phyloP scores from a whole-genome alignment of 2,329 filamentous ascomycete genomes.

The Pseudophaeomoniella oleicola region DNA sequence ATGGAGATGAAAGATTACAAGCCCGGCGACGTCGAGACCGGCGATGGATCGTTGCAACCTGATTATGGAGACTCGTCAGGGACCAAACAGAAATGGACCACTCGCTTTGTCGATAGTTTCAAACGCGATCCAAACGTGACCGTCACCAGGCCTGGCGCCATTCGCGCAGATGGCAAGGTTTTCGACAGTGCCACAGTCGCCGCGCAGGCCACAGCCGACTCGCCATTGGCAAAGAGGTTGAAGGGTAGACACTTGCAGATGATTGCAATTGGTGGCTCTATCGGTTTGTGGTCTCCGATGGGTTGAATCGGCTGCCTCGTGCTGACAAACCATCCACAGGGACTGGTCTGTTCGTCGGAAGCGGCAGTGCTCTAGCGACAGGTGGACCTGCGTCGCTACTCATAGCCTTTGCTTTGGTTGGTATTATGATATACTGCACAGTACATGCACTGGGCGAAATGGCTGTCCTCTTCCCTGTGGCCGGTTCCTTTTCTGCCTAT shows the following conservation, averaged over 20 bases:
- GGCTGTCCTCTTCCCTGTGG: constrained; percentile 77
- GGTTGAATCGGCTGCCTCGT: too few species aligned
- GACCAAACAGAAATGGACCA: constrained; percentile 6
- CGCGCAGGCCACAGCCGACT: constrained; percentile 13
- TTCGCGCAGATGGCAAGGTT: constrained; percentile 4
- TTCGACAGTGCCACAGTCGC: constrained; percentile 16
- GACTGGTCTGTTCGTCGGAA: constrained; percentile 39
- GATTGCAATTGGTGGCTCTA: constrained; percentile 74
- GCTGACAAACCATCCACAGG: too few species aligned
- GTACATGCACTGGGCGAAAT: constrained; percentile 86
- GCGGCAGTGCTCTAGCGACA: constrained; percentile 52
- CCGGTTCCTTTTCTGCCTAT: constrained; percentile 83
- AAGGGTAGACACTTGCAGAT: constrained; percentile 16
- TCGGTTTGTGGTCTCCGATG: too few species aligned
- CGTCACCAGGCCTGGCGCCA: constrained; percentile 4
- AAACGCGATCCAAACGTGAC: constrained; percentile 16
- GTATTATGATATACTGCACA: constrained; percentile 80
- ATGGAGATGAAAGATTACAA: constrained; percentile 2
- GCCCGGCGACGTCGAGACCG: constrained; percentile 1
- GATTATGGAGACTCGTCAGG: constrained; percentile 8
- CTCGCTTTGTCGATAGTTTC: constrained; percentile 15
- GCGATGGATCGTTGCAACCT: neutral
- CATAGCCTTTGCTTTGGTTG: constrained; percentile 65
- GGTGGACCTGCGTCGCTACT: constrained; percentile 69
- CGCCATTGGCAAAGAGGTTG: constrained; percentile 14